Base-by-base conservation (phyloP, 192 early-diverging fungal genomes). In the Oehlia diaphana region DNA sequence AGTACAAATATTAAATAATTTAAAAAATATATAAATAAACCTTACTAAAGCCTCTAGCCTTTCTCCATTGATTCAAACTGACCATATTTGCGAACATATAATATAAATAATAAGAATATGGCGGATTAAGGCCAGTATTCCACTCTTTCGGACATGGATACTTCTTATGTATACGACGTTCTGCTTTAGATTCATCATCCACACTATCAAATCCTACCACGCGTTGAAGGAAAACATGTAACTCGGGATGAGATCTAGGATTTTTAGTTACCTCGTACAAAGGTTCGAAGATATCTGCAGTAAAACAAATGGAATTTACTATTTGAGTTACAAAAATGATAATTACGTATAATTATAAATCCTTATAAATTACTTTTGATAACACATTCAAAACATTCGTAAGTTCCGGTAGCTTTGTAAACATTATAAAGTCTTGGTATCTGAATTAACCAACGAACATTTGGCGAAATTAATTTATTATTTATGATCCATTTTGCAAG, bases 391-490 rank as follows among this genome's bases (percentile, higher is more conserved):
- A 95, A 97, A 79, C 84, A 91, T 2, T 89, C 65, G 58, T 96
- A 86, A 4, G 84, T 72, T 42, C 88, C 88, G 28, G 84, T 86
- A 1, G 85, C 83, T 82, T 92, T 94, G 88, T 96, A 98, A 21
- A 96, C 87, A 83, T 90, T 90, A 88, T 98, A 98, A 26, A 98
- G 87, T 58, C 97, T 92, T 58, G 97, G 97, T 14, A 96, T 82
- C 81, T 98, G 97, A 65, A 97, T 91, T 74, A 98, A 87, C 97
- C 97, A 98, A 50, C 97, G 92, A n/a, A 97, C 95, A 83, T 97
- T 98, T 82, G 86, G 83, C 4, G 94, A 96, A 71, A 97, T 91
- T 9, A 98, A 84, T 82, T 96, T 95, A 90, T 98, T 92, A 71
- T 96, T 86, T 26, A 97, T 87, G 0, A 98, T 93, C 95, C 97